phyloP scores from a whole-genome alignment of 306 rosid species.

The Quercus glauca region DNA sequence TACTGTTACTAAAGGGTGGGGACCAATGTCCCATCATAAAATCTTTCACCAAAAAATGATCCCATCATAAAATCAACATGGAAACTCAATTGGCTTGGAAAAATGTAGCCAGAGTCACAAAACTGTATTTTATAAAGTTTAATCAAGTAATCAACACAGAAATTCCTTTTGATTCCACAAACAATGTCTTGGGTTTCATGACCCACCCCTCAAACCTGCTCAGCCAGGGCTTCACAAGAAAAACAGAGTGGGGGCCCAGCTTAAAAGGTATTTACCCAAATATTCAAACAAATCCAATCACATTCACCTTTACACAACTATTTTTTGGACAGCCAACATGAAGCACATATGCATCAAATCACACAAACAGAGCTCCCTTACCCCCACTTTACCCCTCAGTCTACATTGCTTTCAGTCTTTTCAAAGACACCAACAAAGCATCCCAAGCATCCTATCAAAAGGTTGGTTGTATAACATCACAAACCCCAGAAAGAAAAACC shows the following conservation, averaged over 20 bases:
- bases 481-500: conserved; percentile 25
- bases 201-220: conserved; percentile 27
- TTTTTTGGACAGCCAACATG: conserved; percentile 48
- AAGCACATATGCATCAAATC: conserved; percentile 56
- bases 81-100: not conserved
- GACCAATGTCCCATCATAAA: not conserved
- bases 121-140: conserved; percentile 8
- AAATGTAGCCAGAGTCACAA: not conserved
- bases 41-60: not conserved
- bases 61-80: not conserved
- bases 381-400: conserved; percentile 19
- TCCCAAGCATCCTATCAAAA: conserved; percentile 48
- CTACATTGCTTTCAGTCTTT: conserved; percentile 41
- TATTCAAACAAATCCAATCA: conserved; percentile 60
- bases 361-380: conserved; percentile 30
- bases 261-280: conserved; percentile 34
- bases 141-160: conserved; percentile 23
- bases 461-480: conserved; percentile 34
- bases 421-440: conserved; percentile 47
- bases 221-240: conserved; percentile 15
- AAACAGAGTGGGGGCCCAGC: conserved; percentile 44
- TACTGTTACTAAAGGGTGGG: not conserved
- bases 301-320: conserved; percentile 36
- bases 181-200: conserved; percentile 33
- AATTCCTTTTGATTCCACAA: conserved; percentile 29